Percentiles rank a stretch among this genome's conserved stretches.
phyloP scores from a whole-genome alignment of 2,329 filamentous ascomycete genomes.

The Clonostachys rhizophaga region DNA sequence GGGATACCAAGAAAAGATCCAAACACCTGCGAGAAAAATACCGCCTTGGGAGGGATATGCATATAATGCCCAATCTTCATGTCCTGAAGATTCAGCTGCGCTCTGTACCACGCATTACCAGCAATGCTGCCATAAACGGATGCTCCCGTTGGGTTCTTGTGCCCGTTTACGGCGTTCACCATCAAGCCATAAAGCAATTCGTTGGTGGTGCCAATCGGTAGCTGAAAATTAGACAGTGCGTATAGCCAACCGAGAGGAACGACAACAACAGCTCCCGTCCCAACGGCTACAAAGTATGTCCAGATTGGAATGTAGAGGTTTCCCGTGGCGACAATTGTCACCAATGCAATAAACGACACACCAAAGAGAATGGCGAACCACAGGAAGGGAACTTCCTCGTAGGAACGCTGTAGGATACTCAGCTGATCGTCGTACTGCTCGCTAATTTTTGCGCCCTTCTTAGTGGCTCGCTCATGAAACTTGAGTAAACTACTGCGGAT shows the following conservation, averaged over 20 bases:
- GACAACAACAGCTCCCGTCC: conserved; percentile 49
- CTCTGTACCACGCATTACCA: conserved; percentile 57
- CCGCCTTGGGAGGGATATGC: conserved; percentile 52
- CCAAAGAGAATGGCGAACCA: conserved; percentile 51
- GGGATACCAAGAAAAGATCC: conserved; percentile 54
- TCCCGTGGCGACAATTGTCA: conserved; percentile 43
- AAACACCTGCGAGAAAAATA: conserved; percentile 59
- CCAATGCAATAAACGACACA: conserved; percentile 30
- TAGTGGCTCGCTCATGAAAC: conserved; percentile 25
- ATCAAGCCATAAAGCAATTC: conserved; percentile 57
- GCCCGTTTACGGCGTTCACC: conserved; percentile 42
- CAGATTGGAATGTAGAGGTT: conserved; percentile 51
- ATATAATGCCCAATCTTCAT: conserved; percentile 63
- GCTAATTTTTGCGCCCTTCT: conserved; percentile 33
- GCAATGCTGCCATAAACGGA: conserved; percentile 54
- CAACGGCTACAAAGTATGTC: conserved; percentile 54
- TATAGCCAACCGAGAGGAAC: conserved; percentile 56
- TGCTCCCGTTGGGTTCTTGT: conserved; percentile 54
- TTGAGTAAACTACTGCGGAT: conserved; percentile 38
- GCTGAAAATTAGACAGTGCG: conserved; percentile 49
- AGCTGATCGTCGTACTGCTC: conserved; percentile 53
- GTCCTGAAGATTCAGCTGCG: conserved; percentile 55
- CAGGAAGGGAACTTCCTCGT: conserved; percentile 53
- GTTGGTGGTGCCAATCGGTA: conserved; percentile 52
- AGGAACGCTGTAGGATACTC: conserved; percentile 52